Evolutionary conservation across 129 eudicot species (phyloP).

Genomic region (Mikania micrantha): DNA sequence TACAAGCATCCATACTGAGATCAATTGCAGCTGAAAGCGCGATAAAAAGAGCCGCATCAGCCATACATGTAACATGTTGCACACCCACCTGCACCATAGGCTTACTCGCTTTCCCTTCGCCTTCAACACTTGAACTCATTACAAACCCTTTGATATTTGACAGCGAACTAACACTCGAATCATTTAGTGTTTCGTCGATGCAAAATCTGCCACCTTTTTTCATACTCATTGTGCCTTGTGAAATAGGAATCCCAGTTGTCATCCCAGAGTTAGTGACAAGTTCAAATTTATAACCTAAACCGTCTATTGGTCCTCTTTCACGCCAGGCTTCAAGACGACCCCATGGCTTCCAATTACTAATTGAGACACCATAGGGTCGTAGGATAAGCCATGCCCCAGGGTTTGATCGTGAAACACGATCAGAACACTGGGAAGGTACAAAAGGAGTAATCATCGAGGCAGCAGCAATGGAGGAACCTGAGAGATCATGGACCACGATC

Average conservation of each 20-base stretch:
- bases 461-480: conserved; percentile 87
- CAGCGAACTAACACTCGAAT: conserved; percentile 37
- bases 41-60: conserved; percentile 81
- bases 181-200: conserved; percentile 47
- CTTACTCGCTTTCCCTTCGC: conserved; percentile 74
- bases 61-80: conserved; percentile 85
- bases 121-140: conserved; percentile 78
- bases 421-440: conserved; percentile 78
- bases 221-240: conserved; percentile 70
- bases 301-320: conserved; percentile 61
- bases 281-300: conserved; percentile 70
- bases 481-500: conserved; percentile 72
- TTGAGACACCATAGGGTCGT: conserved; percentile 62
- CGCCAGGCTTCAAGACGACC: conserved; percentile 99
- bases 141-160: conserved; percentile 65
- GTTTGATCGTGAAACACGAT: conserved; percentile 86
- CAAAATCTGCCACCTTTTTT: conserved; percentile 78
- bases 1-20: conserved; percentile 92
- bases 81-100: conserved; percentile 79
- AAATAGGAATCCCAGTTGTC: conserved; percentile 61
- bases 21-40: conserved; percentile 94
- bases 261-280: conserved; percentile 53
- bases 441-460: conserved; percentile 97
- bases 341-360: conserved; percentile 93
- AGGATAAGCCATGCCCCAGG: conserved; percentile 98